Percentiles rank a stretch among this genome's conserved stretches.
Evolutionary conservation across 805 yeast genomes (phyloP).

Genomic region (Ogataea trehaloabstinens): DNA sequence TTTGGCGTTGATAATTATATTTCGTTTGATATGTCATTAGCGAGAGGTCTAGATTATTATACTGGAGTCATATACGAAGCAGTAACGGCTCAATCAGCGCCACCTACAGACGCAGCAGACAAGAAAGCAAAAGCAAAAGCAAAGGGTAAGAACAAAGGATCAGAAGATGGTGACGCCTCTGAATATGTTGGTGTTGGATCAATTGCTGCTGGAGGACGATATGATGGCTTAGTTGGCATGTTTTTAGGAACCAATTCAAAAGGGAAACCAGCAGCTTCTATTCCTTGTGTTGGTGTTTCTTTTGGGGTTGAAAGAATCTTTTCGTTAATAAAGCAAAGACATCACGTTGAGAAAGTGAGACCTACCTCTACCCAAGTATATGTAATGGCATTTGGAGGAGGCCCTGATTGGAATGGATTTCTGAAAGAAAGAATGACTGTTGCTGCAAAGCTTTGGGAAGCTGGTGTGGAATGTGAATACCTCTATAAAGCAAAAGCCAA

Average conservation of each 20-base stretch:
- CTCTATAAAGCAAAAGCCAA: constrained; percentile 92
- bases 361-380: constrained; percentile 90
- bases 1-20: constrained; percentile 66
- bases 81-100: constrained; percentile 94
- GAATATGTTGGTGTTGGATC: constrained; percentile 98
- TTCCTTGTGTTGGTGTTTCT: constrained; percentile 97
- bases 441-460: constrained; percentile 79
- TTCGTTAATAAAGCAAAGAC: constrained; percentile 80
- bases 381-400: constrained; percentile 98
- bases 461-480: constrained; percentile 88
- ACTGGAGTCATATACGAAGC: constrained; percentile 97
- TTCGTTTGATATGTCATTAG: constrained; percentile 90
- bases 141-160: constrained; percentile 25
- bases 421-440: constrained; percentile 87
- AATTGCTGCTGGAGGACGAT: constrained; percentile 98
- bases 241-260: constrained; percentile 81
- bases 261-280: constrained; percentile 59
- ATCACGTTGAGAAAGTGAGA: constrained; percentile 62
- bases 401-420: constrained; percentile 93
- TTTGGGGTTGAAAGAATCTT: constrained; percentile 96
- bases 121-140: constrained; percentile 43
- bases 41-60: constrained; percentile 96
- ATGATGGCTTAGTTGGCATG: constrained; percentile 96
- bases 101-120: constrained; percentile 77
- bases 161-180: constrained; percentile 84